A percentile compares a stretch with the other conserved stretches of the same genome.
Evolutionary conservation across 768 basidiomycete genomes (phyloP).

Genomic region (Amanita rimosa): DNA sequence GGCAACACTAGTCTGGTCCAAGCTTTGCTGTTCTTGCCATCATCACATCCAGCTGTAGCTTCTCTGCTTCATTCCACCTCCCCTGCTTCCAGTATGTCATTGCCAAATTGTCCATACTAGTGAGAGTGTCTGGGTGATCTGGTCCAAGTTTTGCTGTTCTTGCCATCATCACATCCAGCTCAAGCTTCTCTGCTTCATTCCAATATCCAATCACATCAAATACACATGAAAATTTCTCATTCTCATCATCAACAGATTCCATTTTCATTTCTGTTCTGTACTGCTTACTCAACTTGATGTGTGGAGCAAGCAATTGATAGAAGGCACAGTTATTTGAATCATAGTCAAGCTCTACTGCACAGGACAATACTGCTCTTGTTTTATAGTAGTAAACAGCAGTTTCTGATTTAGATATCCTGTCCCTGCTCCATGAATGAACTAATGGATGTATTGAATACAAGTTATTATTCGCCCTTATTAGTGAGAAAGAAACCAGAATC

Average conservation of each 20-base stretch:
- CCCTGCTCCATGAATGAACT: too few species aligned
- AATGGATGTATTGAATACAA: too few species aligned
- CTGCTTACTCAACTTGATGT: background rate
- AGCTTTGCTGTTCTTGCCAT: too few species aligned
- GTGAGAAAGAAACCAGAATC: slow-evolving; percentile 9
- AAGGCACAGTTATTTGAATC: background rate
- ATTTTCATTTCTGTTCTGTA: background rate
- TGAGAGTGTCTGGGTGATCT: too few species aligned
- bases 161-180: too few species aligned
- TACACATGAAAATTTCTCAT: background rate
- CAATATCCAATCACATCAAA: background rate
- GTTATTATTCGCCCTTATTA: slow-evolving; percentile 6
- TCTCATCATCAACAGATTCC: background rate
- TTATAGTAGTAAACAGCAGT: background rate
- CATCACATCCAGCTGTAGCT: too few species aligned
- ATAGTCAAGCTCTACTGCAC: slow-evolving; percentile 1
- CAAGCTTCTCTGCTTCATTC: background rate
- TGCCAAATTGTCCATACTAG: too few species aligned
- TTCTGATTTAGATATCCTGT: background rate
- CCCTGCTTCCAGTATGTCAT: too few species aligned
- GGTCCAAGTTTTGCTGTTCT: too few species aligned
- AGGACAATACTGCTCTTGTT: background rate
- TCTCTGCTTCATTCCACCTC: too few species aligned
- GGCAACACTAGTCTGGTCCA: too few species aligned
- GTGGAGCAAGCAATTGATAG: slow-evolving; percentile 1